These are phyloP conservation scores for Alternaria ethzedia DNA, from an alignment of 2,329 filamentous ascomycete genomes.

Conservation along the genomic window DNA sequence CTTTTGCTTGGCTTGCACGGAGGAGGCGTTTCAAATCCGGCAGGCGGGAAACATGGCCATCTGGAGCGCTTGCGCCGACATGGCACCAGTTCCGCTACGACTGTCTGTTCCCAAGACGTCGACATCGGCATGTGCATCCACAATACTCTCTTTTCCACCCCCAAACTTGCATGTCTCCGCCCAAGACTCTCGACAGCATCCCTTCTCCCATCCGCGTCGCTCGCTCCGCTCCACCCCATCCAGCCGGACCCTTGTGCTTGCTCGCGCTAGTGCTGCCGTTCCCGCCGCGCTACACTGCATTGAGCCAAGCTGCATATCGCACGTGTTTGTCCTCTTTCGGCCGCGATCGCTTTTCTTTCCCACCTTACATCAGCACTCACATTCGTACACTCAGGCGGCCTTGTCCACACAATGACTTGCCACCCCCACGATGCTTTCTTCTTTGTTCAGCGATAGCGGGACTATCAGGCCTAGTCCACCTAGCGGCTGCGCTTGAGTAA, in stretches of 20 bases:
- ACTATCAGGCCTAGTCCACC: background rate
- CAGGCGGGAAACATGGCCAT: constrained; percentile 4
- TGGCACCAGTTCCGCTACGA: background rate
- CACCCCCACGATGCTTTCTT: background rate
- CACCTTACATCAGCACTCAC: background rate
- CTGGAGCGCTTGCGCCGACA: background rate
- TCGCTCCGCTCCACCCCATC: constrained; percentile 4
- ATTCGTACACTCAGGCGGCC: background rate
- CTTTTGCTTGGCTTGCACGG: constrained; percentile 18
- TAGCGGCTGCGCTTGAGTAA: background rate
- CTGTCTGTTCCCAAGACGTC: background rate
- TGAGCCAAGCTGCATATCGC: background rate
- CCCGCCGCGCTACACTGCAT: constrained; percentile 5
- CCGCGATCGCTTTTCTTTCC: background rate
- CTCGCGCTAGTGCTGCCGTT: constrained; percentile 13
- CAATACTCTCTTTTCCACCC: background rate
- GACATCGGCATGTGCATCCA: background rate
- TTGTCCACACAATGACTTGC: background rate
- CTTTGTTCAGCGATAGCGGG: background rate
- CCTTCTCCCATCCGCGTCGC: constrained; percentile 5
- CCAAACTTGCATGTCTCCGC: background rate
- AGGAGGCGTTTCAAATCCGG: constrained; percentile 13
- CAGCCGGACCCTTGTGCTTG: constrained; percentile 3
- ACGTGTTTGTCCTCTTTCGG: constrained; percentile 4
- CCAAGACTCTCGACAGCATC: background rate